Evolutionary conservation across 148 eudicot species (phyloP), one percentile per base, ranked within the genome.

Genomic region (Silene uniflora): DNA sequence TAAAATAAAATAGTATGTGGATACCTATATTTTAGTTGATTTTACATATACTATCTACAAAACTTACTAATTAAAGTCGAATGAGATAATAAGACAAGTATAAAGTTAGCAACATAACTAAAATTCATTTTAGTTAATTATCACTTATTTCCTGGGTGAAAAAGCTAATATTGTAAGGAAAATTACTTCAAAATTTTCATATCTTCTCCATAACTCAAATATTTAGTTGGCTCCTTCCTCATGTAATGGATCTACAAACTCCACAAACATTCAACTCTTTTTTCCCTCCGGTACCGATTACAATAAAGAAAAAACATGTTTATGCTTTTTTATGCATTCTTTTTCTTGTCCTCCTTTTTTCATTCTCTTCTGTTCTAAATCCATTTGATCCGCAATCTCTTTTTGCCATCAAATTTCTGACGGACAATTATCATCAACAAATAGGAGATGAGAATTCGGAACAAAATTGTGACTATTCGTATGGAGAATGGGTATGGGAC

Each of bases 401-500:
- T 63, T 44, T 69, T 9, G 64, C 63, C 16, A 66, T 68, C 44
- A 67, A 73, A 18, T 77, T 79, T 62, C 35, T 75, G 55, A 3
- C 71, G 0, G 71, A 23, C 14, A 14, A 44, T 6, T 14, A 59
- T 13, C 74, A 66, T 18, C 76, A 64, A 19, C 71, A 58, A 16
- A 24, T 56, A 39, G 67, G 19, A 2, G 73, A 59, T 2, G 58
- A 58, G 5, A 23, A 62, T 11, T 23, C 65, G 0, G 29, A 10
- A 10, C 65, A 62, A 25, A 64, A 6, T 19, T 92, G 96, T 80
- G 93, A 92, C 67, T 89, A 80, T 65, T 85, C 86, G 2, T 54
- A 81, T 27, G 97, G 97, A 4, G 75, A 72, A 64, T 90, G 96
- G 97, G 85, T 88, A 29, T 84, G 87, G 84, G 93, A 89, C 56